Evolutionary conservation across 495 filamentous ascomycete species (phyloP).

Genomic region (Cercophora newfieldiana): DNA sequence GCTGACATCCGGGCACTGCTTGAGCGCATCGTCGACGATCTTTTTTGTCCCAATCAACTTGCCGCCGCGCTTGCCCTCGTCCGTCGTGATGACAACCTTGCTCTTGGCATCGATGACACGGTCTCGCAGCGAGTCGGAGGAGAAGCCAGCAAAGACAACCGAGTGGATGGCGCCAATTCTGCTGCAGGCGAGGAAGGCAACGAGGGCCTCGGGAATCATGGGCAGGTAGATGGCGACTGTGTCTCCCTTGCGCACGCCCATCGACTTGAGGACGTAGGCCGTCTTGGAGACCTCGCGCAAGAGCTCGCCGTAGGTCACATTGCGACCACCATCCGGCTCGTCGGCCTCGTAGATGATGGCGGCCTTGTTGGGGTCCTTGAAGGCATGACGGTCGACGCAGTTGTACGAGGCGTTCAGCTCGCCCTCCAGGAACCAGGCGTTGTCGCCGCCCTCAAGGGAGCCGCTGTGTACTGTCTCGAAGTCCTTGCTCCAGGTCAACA

Average conservation of each 20-base stretch:
- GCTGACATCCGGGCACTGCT: constrained; percentile 89
- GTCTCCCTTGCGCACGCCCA: constrained; percentile 97
- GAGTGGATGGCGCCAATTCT: constrained; percentile 97
- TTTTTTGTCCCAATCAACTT: constrained; percentile 99
- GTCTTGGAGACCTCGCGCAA: constrained; percentile 87
- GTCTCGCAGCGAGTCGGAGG: constrained; percentile 92
- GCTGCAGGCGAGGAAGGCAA: constrained; percentile 86
- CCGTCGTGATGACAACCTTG: constrained; percentile 91
- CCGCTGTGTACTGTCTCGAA: constrained; percentile 89
- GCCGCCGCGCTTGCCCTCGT: constrained; percentile 96
- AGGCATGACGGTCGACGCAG: constrained; percentile 92
- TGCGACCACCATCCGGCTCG: constrained; percentile 83
- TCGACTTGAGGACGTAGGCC: constrained; percentile 82
- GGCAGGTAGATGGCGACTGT: constrained; percentile 96
- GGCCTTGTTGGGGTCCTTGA: constrained; percentile 86
- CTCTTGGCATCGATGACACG: constrained; percentile 88
- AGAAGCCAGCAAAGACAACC: constrained; percentile 98
- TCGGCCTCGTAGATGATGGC: constrained; percentile 99
- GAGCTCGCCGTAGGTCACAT: constrained; percentile 89
- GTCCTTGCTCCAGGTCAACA: constrained; percentile 86
- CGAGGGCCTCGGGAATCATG: constrained; percentile 95
- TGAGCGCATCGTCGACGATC: constrained; percentile 97
- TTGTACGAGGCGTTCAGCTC: constrained; percentile 95
- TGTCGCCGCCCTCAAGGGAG: constrained; percentile 77
- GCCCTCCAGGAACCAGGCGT: constrained; percentile 93